A percentile compares a stretch with the other conserved stretches of the same genome.
Evolutionary conservation across 2,329 filamentous ascomycete genomes (phyloP).

Genomic region (Fusarium humuli): DNA sequence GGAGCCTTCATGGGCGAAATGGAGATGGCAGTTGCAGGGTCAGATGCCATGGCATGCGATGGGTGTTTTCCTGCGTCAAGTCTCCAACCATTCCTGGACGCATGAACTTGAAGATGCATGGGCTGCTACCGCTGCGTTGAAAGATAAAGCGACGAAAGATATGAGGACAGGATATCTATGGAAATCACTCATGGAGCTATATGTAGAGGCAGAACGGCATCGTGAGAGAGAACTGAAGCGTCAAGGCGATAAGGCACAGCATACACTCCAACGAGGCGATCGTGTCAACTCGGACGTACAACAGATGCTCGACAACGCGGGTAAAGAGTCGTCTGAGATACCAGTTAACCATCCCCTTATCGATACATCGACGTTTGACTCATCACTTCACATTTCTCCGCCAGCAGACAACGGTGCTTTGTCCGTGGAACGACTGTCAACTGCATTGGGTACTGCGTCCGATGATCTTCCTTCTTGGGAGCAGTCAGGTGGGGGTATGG

Average conservation of each 20-base stretch:
- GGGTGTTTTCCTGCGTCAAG: conserved; percentile 39
- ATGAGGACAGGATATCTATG: conserved; percentile 30
- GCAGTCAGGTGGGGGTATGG: neutral
- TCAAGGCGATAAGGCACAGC: conserved; percentile 8
- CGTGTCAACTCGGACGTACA: conserved; percentile 5
- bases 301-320: conserved; percentile 11
- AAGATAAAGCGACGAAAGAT: conserved; percentile 6
- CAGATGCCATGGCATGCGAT: conserved; percentile 47
- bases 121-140: conserved; percentile 23
- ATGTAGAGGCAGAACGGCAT: conserved; percentile 15
- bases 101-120: conserved; percentile 41
- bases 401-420: neutral
- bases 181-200: conserved; percentile 28
- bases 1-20: conserved; percentile 39
- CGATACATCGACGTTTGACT: conserved; percentile 15
- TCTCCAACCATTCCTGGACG: conserved; percentile 38
- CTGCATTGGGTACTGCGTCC: conserved; percentile 7
- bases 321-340: conserved; percentile 1
- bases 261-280: neutral
- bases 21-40: conserved; percentile 49
- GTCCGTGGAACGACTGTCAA: conserved; percentile 14
- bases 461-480: conserved; percentile 26
- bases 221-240: conserved; percentile 21
- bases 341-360: conserved; percentile 18
- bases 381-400: conserved; percentile 8